These are phyloP conservation scores for Xerocomus brunneocitrinus DNA, from an alignment of 768 basidiomycete species.

Conservation along the genomic window DNA sequence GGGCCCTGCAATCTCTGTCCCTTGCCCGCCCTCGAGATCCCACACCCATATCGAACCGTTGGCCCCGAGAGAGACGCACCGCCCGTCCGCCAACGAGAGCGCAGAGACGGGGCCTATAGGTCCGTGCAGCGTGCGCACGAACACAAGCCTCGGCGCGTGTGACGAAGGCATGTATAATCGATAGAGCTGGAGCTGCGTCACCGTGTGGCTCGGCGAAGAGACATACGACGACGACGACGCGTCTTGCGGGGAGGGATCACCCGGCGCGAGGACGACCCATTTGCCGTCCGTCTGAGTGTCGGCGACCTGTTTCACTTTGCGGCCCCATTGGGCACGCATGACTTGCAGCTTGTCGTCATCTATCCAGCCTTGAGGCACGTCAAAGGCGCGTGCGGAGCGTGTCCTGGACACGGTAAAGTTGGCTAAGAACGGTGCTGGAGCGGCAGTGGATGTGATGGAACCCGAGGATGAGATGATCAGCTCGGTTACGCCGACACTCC, in stretches of 20 bases:
- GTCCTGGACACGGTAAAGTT: constrained; percentile 51
- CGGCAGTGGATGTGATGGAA: constrained; percentile 1
- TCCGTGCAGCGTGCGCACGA: constrained; percentile 68
- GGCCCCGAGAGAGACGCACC: constrained; percentile 69
- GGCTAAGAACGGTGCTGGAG: constrained; percentile 14
- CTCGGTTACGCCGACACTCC: constrained; percentile 75
- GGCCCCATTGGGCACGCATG: constrained; percentile 74
- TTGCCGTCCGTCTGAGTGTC: constrained; percentile 81
- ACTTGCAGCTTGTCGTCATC: constrained; percentile 56
- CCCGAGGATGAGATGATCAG: constrained; percentile 51
- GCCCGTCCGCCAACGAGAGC: constrained; percentile 73
- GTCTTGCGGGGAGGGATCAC: constrained; percentile 28
- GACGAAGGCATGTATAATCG: constrained; percentile 61
- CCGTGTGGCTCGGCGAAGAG: constrained; percentile 39
- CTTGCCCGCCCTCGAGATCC: constrained; percentile 64
- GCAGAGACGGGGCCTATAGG: constrained; percentile 62
- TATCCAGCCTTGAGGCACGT: constrained; percentile 69
- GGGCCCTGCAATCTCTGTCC: constrained; percentile 31
- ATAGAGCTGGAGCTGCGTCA: constrained; percentile 67
- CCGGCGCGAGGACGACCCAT: constrained; percentile 76
- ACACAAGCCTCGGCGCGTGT: constrained; percentile 59
- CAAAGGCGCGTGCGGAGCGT: constrained; percentile 64
- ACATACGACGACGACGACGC: constrained; percentile 21
- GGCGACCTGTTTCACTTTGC: constrained; percentile 66
- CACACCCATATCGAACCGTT: constrained; percentile 82